Conservation (phyloP, 345 rosid species). For the Linum tenue region DNA sequence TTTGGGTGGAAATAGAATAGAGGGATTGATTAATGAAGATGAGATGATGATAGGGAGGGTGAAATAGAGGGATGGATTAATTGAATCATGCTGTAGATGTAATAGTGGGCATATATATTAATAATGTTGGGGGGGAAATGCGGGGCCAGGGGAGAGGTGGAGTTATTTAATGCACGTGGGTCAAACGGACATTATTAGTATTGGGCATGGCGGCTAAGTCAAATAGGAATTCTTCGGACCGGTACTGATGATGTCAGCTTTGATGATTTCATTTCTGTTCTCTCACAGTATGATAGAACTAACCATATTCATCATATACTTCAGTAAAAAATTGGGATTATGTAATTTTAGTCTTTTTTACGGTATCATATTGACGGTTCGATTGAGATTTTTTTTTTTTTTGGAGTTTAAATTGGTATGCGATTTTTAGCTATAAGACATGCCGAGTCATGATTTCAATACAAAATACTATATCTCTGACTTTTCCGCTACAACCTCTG, state of each 20-base stretch:
- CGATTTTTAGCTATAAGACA: too few species aligned
- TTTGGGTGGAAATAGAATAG: background rate
- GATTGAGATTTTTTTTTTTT: too few species aligned
- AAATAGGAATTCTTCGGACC: background rate
- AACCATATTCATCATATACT: too few species aligned
- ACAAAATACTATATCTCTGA: too few species aligned
- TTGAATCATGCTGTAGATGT: background rate
- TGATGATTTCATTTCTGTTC: constrained; percentile 13
- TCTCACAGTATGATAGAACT: too few species aligned
- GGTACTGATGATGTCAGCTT: constrained; percentile 18
- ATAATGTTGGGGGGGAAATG: constrained; percentile 15
- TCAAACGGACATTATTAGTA: constrained; percentile 24
- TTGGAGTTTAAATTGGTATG: too few species aligned
- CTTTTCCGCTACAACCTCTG: too few species aligned
- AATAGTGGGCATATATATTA: background rate
- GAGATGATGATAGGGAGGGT: constrained; percentile 7
- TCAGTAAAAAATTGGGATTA: too few species aligned
- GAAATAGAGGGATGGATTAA: background rate
- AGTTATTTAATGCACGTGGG: constrained; percentile 38
- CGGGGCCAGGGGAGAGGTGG: constrained; percentile 16
- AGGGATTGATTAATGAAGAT: too few species aligned
- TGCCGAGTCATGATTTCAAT: too few species aligned
- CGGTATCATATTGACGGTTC: too few species aligned
- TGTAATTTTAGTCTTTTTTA: too few species aligned
- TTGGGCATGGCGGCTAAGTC: constrained; percentile 33